Evolutionary conservation across 2,329 filamentous ascomycete genomes (phyloP).

Genomic region (Rhynchosporium agropyri): DNA sequence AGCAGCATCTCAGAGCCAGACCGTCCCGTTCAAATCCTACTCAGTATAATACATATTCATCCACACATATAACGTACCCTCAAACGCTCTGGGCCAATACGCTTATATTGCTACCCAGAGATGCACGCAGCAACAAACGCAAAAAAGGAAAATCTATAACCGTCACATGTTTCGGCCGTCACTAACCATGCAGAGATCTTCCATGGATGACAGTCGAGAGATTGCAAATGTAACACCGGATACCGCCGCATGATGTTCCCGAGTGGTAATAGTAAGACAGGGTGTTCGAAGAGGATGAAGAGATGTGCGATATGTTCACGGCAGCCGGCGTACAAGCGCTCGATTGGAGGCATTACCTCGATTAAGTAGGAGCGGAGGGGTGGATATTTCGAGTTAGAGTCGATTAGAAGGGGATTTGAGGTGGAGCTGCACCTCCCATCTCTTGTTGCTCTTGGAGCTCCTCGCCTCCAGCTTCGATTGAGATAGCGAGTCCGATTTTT

Average conservation of each 20-base stretch:
- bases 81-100: slow-evolving; percentile 27
- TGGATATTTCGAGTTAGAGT: slow-evolving; percentile 18
- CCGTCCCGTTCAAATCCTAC: slow-evolving; percentile 30
- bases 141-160: slow-evolving; percentile 37
- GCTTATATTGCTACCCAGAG: slow-evolving; percentile 32
- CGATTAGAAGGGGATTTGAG: slow-evolving; percentile 63
- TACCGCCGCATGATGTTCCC: slow-evolving; percentile 24
- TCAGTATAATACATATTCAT: slow-evolving; percentile 37
- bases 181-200: slow-evolving; percentile 34
- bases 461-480: slow-evolving; percentile 82
- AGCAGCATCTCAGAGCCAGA: slow-evolving; percentile 33
- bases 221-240: slow-evolving; percentile 26
- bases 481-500: slow-evolving; percentile 92
- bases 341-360: slow-evolving; percentile 37
- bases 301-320: slow-evolving; percentile 32
- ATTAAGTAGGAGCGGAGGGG: slow-evolving; percentile 38
- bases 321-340: slow-evolving; percentile 27
- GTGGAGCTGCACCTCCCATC: slow-evolving; percentile 51
- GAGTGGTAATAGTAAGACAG: slow-evolving; percentile 40
- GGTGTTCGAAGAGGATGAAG: slow-evolving; percentile 32
- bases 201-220: slow-evolving; percentile 27
- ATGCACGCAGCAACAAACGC: slow-evolving; percentile 29
- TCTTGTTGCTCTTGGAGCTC: slow-evolving; percentile 87
- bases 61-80: slow-evolving; percentile 16
- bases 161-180: slow-evolving; percentile 34